Base-by-base conservation (phyloP, 805 yeast species). In the Candida argentea region DNA sequence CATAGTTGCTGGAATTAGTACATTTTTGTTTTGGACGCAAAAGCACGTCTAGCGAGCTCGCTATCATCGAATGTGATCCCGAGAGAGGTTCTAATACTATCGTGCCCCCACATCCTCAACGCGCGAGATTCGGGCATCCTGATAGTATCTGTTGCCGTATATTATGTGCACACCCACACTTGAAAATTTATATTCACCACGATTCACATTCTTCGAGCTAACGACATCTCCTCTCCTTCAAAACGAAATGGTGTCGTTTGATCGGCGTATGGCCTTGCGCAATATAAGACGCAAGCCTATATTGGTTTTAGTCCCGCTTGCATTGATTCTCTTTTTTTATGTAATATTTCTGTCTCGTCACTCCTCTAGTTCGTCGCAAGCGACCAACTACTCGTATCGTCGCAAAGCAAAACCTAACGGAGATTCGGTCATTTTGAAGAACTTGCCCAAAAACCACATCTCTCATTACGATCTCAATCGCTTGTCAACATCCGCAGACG, bases 401-500 rank as follows among this genome's bases (percentile, higher is more conserved):
- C 56, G 57, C 28, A 62, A 59, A 39, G 44, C 50, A 32, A 57
- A 61, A 45, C 59, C 71, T 6, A 67, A 68, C 33, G 65, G 62
- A 26, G 76, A 74, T 46, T 61, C 52, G 10, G 52, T 70, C 25
- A 65, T 74, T 32, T 74, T 83, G 36, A 66, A 73, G 42, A 71
- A 72, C 46, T 48, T 73, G 29, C 82, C 83, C 14, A 70, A 70
- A 27, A 79, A 80, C 43, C 91, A 81, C 48, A 79, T 82, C 36
- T 68, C 81, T 21, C 93, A 82, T 46, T 84, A 80, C 48, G 85
- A 89, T 54, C 67, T 91, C 61, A 89, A 91, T 59, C 68, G 69
- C 39, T 60, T 89, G 39, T 74, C 74, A 15, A 69, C 89, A 3
- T 71, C 87, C 3, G 65, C 81, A 16, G 67, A 73, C 52, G 81